Evolutionary conservation across 305 asterid genomes (phyloP).

Genomic region (Fraxinus paxiana): DNA sequence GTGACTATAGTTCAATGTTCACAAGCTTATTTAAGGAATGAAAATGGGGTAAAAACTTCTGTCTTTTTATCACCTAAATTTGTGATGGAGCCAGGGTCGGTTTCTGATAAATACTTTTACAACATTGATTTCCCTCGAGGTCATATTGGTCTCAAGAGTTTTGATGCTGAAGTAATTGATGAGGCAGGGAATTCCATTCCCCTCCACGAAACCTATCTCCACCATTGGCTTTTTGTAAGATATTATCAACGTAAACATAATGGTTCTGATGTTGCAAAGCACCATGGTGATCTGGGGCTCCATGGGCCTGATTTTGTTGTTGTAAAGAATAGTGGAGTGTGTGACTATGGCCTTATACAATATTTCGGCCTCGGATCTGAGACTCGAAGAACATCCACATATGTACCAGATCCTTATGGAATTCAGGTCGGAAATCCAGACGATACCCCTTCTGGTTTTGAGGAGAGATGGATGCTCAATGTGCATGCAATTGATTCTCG

Average conservation of each 20-base stretch:
- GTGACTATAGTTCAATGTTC: conserved; percentile 16
- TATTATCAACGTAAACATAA: conserved; percentile 40
- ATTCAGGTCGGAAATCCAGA: conserved; percentile 53
- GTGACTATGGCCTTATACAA: conserved; percentile 42
- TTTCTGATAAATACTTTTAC: conserved; percentile 39
- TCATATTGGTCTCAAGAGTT: conserved; percentile 65
- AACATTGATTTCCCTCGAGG: conserved; percentile 59
- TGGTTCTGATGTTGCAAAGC: conserved; percentile 12
- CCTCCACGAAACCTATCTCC: conserved; percentile 68
- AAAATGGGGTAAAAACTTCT: conserved; percentile 36
- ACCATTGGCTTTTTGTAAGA: conserved; percentile 55
- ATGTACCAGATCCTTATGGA: conserved; percentile 63
- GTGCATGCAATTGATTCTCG: conserved; percentile 71
- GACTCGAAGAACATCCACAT: conserved; percentile 49
- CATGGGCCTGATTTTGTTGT: conserved; percentile 20
- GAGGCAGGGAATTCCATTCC: conserved; percentile 52
- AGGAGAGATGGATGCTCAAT: conserved; percentile 57
- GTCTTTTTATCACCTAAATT: conserved; percentile 53
- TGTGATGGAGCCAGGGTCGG: conserved; percentile 53
- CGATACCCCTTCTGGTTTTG: conserved; percentile 44
- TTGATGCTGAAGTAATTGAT: conserved; percentile 56
- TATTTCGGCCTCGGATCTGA: conserved; percentile 75
- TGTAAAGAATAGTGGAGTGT: conserved; percentile 44
- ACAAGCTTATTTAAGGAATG: conserved; percentile 21
- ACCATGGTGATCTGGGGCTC: conserved; percentile 9